Conservation (phyloP, 106 monocot species). For the Dactylorhiza incarnata region DNA sequence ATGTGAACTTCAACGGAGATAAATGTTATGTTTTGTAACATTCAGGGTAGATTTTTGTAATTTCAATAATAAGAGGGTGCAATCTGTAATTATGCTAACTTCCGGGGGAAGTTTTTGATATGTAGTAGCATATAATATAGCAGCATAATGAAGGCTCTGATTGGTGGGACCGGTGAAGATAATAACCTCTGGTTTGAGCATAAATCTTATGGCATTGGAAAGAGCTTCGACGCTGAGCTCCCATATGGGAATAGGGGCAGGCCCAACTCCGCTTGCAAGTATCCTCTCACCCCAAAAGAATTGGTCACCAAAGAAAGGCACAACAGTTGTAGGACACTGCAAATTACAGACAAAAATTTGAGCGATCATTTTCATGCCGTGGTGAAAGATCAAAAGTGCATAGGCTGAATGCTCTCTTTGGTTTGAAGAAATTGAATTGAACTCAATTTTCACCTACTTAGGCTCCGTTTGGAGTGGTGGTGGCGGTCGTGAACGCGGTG, state of each 20-base stretch:
- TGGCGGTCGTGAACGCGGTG: too few relatives aligned
- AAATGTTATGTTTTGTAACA: too few relatives aligned
- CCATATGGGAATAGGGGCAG: constrained; percentile 81
- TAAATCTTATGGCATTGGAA: constrained; percentile 70
- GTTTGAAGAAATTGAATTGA: too few relatives aligned
- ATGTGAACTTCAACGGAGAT: too few relatives aligned
- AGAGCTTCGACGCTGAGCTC: constrained; percentile 64
- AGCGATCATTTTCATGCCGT: neutral
- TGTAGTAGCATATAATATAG: neutral
- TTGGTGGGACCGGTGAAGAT: neutral
- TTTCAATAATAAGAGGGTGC: too few relatives aligned
- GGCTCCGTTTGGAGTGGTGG: too few relatives aligned
- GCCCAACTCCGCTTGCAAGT: constrained; percentile 74
- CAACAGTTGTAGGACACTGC: constrained; percentile 87
- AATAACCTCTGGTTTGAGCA: constrained; percentile 88
- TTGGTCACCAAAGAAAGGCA: constrained; percentile 97
- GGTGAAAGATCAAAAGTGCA: neutral
- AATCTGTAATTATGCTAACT: neutral
- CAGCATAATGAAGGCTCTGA: neutral
- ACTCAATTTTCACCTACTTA: too few relatives aligned
- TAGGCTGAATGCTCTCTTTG: neutral
- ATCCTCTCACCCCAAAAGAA: constrained; percentile 91
- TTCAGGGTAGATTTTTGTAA: too few relatives aligned
- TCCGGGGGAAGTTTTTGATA: neutral
- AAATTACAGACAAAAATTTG: constrained; percentile 8